Evolutionary conservation across 2,329 filamentous ascomycete genomes (phyloP).

Genomic region (Cercospora beticola): DNA sequence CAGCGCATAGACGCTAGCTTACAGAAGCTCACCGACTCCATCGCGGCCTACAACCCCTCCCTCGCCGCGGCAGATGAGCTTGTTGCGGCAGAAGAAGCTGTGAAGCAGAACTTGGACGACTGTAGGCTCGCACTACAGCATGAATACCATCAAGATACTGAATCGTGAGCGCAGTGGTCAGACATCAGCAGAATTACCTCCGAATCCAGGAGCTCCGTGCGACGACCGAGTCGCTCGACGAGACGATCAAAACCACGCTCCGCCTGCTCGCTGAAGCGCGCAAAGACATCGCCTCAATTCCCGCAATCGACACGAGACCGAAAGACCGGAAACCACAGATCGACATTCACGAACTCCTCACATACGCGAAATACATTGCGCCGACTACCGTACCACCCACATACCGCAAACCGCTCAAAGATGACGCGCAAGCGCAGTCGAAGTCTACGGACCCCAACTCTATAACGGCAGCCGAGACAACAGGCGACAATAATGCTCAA

Average conservation of each 20-base stretch:
- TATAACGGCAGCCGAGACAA: constrained; percentile 5
- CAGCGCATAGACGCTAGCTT: constrained; percentile 54
- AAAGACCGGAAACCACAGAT: constrained; percentile 49
- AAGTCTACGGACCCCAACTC: not conserved
- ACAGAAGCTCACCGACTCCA: constrained; percentile 70
- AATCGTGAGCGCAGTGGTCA: constrained; percentile 53
- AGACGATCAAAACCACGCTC: constrained; percentile 70
- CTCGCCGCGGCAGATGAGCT: constrained; percentile 66
- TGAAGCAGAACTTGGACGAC: constrained; percentile 65
- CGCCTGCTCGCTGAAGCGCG: constrained; percentile 69
- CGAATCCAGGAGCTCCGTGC: constrained; percentile 68
- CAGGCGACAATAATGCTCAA: constrained; percentile 15
- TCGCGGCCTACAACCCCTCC: constrained; percentile 79
- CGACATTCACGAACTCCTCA: constrained; percentile 70
- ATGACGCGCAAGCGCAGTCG: constrained; percentile 13
- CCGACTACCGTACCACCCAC: constrained; percentile 74
- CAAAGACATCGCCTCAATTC: constrained; percentile 67
- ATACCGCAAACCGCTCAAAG: constrained; percentile 35
- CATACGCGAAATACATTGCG: constrained; percentile 76
- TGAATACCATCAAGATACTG: not conserved
- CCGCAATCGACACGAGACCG: constrained; percentile 48
- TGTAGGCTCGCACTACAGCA: constrained; percentile 45
- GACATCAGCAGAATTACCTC: constrained; percentile 71
- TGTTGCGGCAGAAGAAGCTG: constrained; percentile 65
- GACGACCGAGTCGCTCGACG: constrained; percentile 64